These are phyloP conservation scores for Chenopodium album DNA, from an alignment of 148 eudicot species.

Conservation along the genomic window DNA sequence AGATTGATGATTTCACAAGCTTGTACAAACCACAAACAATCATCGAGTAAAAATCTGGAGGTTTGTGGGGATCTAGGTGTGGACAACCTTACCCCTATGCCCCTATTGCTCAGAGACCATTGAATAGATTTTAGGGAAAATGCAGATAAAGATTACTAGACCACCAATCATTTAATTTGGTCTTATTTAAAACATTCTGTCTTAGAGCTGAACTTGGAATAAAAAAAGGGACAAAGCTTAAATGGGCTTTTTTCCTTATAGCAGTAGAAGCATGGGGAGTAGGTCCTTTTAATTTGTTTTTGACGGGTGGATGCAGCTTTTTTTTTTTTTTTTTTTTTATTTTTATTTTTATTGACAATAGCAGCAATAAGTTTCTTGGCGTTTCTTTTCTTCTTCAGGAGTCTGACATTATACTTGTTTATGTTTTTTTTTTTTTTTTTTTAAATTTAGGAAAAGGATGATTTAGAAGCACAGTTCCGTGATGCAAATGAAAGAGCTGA, in stretches of 20 bases:
- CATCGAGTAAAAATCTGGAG: neutral
- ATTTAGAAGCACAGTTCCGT: constrained; percentile 73
- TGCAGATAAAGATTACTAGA: neutral
- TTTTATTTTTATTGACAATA: neutral
- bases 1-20: neutral
- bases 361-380: neutral
- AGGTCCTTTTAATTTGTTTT: neutral
- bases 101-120: neutral
- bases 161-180: neutral
- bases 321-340: neutral
- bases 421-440: neutral
- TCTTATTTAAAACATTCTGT: neutral
- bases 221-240: too few relatives aligned
- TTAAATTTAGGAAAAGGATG: constrained; percentile 79
- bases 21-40: neutral
- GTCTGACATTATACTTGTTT: constrained; percentile 8
- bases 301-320: neutral
- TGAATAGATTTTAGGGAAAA: neutral
- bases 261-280: neutral
- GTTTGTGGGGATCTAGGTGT: neutral
- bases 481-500: constrained; percentile 79
- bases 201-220: neutral
- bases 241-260: neutral
- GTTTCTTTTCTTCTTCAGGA: neutral
- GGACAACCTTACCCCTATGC: neutral